Evolutionary conservation across 306 rosid species (phyloP), one percentile per base, ranked within the genome.

Genomic region (Trifolium subterraneum): DNA sequence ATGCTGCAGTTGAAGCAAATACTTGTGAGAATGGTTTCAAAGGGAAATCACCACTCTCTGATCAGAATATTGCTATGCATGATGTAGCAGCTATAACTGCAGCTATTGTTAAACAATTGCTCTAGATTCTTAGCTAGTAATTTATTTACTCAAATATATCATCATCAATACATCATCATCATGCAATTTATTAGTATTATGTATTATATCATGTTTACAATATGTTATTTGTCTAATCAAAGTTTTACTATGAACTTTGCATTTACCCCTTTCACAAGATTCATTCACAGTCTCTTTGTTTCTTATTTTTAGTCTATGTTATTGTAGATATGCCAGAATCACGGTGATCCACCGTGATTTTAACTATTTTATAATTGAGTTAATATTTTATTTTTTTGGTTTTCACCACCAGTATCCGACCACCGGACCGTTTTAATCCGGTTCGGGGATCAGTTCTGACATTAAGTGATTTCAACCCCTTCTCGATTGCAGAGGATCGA

Each of bases 81-180:
- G 78, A 81, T 59, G 70, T 52, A 22, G 82, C 88, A 2, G 38
- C 6, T 12, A 81, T 80, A 2, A 42, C 82, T 3, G 70, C 82
- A 29, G 84, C 89, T 45, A 79, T 88, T 58, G 85, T 70, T 12
- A 78, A 54, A 77, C 19, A 10, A 7, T 33, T 86, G 81, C 84
- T 64, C 51, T 64, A 64, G 51, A 14, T 11, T 29, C 41, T 29
- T 60, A 6, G 10, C 65, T 29, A 60, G 6, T 44, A 4, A 44
- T 44, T 44, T 44, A 12, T n/a, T 50, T n/a, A 50, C 55, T 50
- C 55, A 48, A 48, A 48, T 2, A 48, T n/a, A 48, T 13, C 19
- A 59, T 27, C n/a, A 27, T 12, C 6, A 0, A 14, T 3, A 13
- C n/a, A 27, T 12, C 6, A 0, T 29, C 10, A 13, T 29, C 64